A percentile compares a stretch with the other conserved stretches of the same genome.
phyloP scores from a whole-genome alignment of 73 alveolate genomes.

The Paramecium sexaurelia region DNA sequence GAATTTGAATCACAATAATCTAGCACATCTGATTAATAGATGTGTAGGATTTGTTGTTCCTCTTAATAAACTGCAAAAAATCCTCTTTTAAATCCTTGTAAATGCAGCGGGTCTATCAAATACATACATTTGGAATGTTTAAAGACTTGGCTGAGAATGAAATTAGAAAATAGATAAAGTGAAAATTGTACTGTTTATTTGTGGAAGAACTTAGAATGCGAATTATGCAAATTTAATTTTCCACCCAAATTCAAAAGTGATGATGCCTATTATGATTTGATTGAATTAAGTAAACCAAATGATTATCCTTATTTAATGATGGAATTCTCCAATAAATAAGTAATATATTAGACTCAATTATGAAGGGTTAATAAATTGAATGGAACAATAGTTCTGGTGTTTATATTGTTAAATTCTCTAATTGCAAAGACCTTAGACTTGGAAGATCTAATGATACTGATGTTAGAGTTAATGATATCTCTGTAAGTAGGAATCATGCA shows the following conservation, averaged over 20 bases:
- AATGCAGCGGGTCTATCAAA: constrained; percentile 79
- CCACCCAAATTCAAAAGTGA: constrained; percentile 60
- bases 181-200: constrained; percentile 69
- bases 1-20: constrained; percentile 13
- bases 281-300: constrained; percentile 60
- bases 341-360: constrained; percentile 10
- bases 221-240: constrained; percentile 73
- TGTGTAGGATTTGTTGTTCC: constrained; percentile 75
- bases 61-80: constrained; percentile 72
- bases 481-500: constrained; percentile 62
- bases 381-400: constrained; percentile 26
- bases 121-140: constrained; percentile 75
- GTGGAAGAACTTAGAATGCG: constrained; percentile 81
- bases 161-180: constrained; percentile 70
- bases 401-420: not conserved
- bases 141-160: constrained; percentile 75
- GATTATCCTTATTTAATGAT: constrained; percentile 58
- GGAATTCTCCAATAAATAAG: constrained; percentile 30
- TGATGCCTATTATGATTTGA: constrained; percentile 59
- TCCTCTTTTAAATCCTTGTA: constrained; percentile 78
- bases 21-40: not conserved
- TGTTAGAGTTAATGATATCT: constrained; percentile 62
- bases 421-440: constrained; percentile 22
- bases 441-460: constrained; percentile 67
- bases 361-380: constrained; percentile 1